Percentiles rank a stretch among this genome's conserved stretches.
phyloP scores from a whole-genome alignment of 2,329 filamentous ascomycete species.

The Aspergillus fijiensis region DNA sequence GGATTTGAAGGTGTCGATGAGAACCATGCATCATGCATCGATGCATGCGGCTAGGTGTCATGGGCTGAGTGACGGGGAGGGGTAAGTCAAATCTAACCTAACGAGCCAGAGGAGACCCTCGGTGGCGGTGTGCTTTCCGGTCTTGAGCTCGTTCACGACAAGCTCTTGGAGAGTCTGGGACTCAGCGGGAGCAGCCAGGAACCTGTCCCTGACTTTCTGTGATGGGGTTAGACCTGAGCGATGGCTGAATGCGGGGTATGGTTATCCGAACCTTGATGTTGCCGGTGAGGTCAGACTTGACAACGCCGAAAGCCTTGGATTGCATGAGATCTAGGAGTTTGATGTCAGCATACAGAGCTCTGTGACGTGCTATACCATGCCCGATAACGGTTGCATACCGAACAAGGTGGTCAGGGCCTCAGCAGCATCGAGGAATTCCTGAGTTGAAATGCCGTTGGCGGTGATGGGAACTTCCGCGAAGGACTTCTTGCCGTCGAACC shows the following conservation, averaged over 20 bases:
- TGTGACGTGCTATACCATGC: not conserved
- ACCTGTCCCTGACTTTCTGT: constrained; percentile 85
- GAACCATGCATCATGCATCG: not conserved
- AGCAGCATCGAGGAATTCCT: constrained; percentile 85
- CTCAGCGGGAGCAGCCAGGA: constrained; percentile 72
- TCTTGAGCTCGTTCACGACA: constrained; percentile 80
- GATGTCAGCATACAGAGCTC: constrained; percentile 10
- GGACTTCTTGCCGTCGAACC: constrained; percentile 82
- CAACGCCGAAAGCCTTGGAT: constrained; percentile 76
- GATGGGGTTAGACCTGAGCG: constrained; percentile 12
- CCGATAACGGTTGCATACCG: constrained; percentile 52
- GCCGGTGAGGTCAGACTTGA: constrained; percentile 86
- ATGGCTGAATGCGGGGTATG: constrained; percentile 3
- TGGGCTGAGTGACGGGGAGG: not conserved
- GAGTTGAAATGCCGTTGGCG: constrained; percentile 72
- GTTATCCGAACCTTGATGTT: constrained; percentile 74
- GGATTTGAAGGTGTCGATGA: not conserved
- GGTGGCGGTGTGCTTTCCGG: constrained; percentile 82
- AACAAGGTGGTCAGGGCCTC: constrained; percentile 87
- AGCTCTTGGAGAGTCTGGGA: constrained; percentile 85
- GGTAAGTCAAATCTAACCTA: constrained; percentile 57
- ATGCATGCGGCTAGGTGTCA: not conserved
- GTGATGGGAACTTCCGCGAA: constrained; percentile 80
- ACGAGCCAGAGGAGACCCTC: constrained; percentile 90
- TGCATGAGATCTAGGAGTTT: constrained; percentile 56